Percentiles rank a stretch among this genome's conserved stretches.
These are phyloP conservation scores for Agapanthus africanus DNA, from an alignment of 106 monocot species.

Conservation along the genomic window DNA sequence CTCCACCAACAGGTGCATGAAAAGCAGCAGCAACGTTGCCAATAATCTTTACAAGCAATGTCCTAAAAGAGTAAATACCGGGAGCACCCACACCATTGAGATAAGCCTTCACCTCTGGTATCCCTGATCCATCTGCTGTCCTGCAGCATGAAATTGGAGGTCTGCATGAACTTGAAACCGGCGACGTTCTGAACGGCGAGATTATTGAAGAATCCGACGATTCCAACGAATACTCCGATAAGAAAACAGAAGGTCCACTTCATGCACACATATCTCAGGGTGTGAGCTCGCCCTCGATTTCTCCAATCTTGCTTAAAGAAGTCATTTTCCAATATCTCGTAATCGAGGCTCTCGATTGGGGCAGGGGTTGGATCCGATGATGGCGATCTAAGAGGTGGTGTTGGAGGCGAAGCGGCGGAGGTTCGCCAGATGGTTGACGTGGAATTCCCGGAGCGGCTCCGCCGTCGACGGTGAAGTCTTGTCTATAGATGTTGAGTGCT, in stretches of 20 bases:
- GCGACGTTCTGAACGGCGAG: constrained; percentile 78
- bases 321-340: constrained; percentile 77
- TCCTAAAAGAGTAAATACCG: constrained; percentile 39
- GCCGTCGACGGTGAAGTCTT: too few species aligned
- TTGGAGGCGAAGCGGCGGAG: constrained; percentile 55
- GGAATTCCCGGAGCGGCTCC: too few species aligned
- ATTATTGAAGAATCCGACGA: constrained; percentile 57
- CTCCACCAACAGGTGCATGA: constrained; percentile 82
- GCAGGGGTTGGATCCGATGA: constrained; percentile 79
- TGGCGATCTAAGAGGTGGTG: constrained; percentile 71
- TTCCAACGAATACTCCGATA: constrained; percentile 32
- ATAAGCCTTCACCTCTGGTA: constrained; percentile 83
- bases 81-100: constrained; percentile 79
- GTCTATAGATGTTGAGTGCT: too few species aligned
- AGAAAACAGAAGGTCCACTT: constrained; percentile 80
- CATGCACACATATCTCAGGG: constrained; percentile 47
- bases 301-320: constrained; percentile 72
- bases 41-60: constrained; percentile 61
- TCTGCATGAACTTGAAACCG: constrained; percentile 62
- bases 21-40: constrained; percentile 84
- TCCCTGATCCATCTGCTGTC: constrained; percentile 64
- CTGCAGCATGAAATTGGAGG: constrained; percentile 58
- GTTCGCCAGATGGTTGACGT: too few species aligned
- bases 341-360: constrained; percentile 98
- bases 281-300: constrained; percentile 32